phyloP scores from a whole-genome alignment of 2,329 filamentous ascomycete genomes.

The Monosporascus sp. region DNA sequence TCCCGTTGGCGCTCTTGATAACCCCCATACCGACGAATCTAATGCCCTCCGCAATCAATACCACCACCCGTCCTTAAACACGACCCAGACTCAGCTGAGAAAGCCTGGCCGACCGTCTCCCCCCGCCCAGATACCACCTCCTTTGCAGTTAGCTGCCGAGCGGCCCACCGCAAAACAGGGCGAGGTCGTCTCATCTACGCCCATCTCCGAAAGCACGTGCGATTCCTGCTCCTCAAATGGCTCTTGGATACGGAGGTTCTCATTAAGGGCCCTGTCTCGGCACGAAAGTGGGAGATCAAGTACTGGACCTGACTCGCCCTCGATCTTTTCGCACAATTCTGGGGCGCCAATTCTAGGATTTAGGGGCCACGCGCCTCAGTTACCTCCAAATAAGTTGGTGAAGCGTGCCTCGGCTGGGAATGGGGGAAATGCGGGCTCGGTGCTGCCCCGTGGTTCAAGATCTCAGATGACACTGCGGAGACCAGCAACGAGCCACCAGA shows the following conservation, averaged over 20 bases:
- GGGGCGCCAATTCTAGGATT: slow-evolving; percentile 56
- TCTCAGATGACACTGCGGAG: slow-evolving; percentile 63
- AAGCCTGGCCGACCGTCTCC: slow-evolving; percentile 19
- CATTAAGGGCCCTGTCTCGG: slow-evolving; percentile 58
- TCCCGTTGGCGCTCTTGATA: slow-evolving; percentile 14
- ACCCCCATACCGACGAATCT: slow-evolving; percentile 27
- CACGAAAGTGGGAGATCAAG: slow-evolving; percentile 61
- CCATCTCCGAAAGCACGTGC: slow-evolving; percentile 39
- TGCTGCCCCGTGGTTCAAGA: slow-evolving; percentile 44
- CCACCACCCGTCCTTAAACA: slow-evolving; percentile 4
- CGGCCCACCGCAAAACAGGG: slow-evolving; percentile 34
- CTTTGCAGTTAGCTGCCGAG: slow-evolving; percentile 33
- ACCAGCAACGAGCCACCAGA: slow-evolving; percentile 74
- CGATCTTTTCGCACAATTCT: slow-evolving; percentile 62
- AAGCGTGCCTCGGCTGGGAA: slow-evolving; percentile 62
- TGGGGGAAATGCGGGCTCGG: slow-evolving; percentile 35
- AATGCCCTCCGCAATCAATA: slow-evolving; percentile 28
- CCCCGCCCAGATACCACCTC: slow-evolving; percentile 33
- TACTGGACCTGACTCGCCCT: slow-evolving; percentile 59
- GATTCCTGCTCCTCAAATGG: slow-evolving; percentile 57
- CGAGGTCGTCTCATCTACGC: slow-evolving; percentile 13
- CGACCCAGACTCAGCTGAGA: slow-evolving; percentile 13
- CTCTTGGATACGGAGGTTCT: slow-evolving; percentile 70
- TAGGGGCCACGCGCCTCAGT: slow-evolving; percentile 32
- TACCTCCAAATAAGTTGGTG: slow-evolving; percentile 69